Evolutionary conservation across 148 eudicot species (phyloP).

Genomic region (Vaccinium macrocarpon): DNA sequence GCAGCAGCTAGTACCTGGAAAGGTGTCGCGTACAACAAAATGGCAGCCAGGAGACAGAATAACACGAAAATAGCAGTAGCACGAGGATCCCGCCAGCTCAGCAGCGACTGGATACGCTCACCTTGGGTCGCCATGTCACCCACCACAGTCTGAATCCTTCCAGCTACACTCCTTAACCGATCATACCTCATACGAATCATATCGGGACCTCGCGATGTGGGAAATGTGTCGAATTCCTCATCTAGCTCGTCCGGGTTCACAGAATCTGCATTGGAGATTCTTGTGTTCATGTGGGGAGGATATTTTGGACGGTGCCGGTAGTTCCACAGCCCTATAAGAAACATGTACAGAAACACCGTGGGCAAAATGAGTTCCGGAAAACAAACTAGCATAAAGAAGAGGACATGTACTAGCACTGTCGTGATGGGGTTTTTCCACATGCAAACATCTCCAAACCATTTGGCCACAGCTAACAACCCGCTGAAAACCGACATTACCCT

Average conservation of each 20-base stretch:
- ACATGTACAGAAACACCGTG: constrained; percentile 69
- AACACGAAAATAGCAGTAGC: constrained; percentile 56
- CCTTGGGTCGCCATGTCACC: constrained; percentile 83
- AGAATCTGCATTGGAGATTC: constrained; percentile 54
- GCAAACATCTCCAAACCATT: constrained; percentile 75
- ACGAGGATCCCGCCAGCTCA: constrained; percentile 84
- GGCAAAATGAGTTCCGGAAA: constrained; percentile 77
- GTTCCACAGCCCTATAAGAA: constrained; percentile 70
- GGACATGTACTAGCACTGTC: constrained; percentile 62
- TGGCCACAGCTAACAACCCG: constrained; percentile 46
- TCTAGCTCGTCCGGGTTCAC: constrained; percentile 64
- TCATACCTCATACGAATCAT: constrained; percentile 66
- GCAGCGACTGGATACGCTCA: constrained; percentile 65
- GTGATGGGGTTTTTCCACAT: constrained; percentile 70
- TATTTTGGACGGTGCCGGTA: constrained; percentile 46
- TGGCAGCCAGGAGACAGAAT: constrained; percentile 63
- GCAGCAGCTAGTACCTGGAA: constrained; percentile 42
- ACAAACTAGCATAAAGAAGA: constrained; percentile 59
- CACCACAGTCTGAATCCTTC: constrained; percentile 60
- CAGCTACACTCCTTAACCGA: constrained; percentile 61
- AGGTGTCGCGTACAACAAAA: constrained; percentile 57
- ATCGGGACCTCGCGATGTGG: constrained; percentile 43
- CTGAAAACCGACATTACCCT: constrained; percentile 52
- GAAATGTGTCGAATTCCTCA: constrained; percentile 78
- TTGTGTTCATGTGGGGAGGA: constrained; percentile 81